Evolutionary conservation across 2,329 filamentous ascomycete genomes (phyloP).

Genomic region (Alternaria viburni): DNA sequence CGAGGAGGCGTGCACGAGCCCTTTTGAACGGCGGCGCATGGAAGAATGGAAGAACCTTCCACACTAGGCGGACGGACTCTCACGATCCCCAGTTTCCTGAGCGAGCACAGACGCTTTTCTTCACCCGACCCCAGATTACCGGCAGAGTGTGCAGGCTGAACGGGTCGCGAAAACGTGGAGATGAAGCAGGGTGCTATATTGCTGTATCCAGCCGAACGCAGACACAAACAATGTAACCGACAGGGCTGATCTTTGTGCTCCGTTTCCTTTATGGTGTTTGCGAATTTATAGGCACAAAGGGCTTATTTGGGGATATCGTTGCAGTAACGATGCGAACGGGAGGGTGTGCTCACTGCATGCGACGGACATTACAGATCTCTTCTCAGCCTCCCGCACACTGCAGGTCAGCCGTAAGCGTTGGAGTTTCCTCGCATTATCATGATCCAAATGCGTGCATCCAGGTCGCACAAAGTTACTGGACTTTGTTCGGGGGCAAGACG

Average conservation of each 20-base stretch:
- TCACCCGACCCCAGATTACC: conserved; percentile 18
- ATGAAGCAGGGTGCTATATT: conserved; percentile 1
- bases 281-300: not conserved
- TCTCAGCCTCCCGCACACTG: conserved; percentile 37
- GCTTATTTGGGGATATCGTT: not conserved
- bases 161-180: conserved; percentile 11
- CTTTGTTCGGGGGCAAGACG: not conserved
- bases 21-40: conserved; percentile 3
- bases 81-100: conserved; percentile 6
- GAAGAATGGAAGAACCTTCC: conserved; percentile 22
- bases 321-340: conserved; percentile 14
- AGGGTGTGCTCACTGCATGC: conserved; percentile 42
- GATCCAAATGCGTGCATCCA: not conserved
- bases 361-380: conserved; percentile 29
- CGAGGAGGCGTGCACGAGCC: conserved; percentile 1
- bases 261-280: conserved; percentile 4
- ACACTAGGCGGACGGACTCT: not conserved
- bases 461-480: conserved; percentile 8
- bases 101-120: conserved; percentile 17
- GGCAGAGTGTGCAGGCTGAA: conserved; percentile 17
- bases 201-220: conserved; percentile 6
- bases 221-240: conserved; percentile 7
- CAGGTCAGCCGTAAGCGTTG: conserved; percentile 20
- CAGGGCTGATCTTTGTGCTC: conserved; percentile 6
- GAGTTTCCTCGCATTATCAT: not conserved